Percentiles rank a stretch among this genome's conserved stretches.
Evolutionary conservation across 1,284 basidiomycete species (phyloP).

Genomic region (Inonotus hispidus): DNA sequence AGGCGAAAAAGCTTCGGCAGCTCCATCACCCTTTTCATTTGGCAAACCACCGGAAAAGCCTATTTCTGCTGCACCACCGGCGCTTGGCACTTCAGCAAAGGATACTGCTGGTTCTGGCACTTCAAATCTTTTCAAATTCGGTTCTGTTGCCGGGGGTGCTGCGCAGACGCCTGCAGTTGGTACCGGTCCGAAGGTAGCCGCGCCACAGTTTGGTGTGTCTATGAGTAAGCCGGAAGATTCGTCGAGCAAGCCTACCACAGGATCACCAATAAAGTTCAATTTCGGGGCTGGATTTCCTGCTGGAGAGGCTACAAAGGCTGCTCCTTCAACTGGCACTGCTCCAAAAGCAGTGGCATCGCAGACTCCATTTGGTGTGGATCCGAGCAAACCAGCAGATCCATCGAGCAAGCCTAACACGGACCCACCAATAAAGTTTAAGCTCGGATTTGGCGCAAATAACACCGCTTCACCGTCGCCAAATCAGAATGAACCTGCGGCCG

Average conservation of each 20-base stretch:
- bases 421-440: slow-evolving; percentile 8
- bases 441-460: slow-evolving; percentile 10
- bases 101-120: neutral
- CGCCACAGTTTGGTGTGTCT: neutral
- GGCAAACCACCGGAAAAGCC: neutral
- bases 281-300: slow-evolving; percentile 13
- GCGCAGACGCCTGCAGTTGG: neutral
- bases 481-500: neutral
- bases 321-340: neutral
- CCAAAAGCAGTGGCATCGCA: neutral
- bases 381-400: neutral
- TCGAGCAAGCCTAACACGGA: neutral
- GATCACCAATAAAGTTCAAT: slow-evolving; percentile 5
- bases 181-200: neutral
- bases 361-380: neutral
- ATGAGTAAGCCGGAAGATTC: neutral
- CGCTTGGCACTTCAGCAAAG: neutral
- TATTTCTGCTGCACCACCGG: neutral
- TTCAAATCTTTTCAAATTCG: neutral
- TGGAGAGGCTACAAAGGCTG: too few species aligned
- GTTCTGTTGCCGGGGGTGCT: neutral
- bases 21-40: neutral
- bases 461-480: neutral
- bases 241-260: neutral
- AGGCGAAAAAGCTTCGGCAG: slow-evolving; percentile 3